Conservation (phyloP, 2,329 filamentous ascomycete genomes). For the Fusarium falciforme region DNA sequence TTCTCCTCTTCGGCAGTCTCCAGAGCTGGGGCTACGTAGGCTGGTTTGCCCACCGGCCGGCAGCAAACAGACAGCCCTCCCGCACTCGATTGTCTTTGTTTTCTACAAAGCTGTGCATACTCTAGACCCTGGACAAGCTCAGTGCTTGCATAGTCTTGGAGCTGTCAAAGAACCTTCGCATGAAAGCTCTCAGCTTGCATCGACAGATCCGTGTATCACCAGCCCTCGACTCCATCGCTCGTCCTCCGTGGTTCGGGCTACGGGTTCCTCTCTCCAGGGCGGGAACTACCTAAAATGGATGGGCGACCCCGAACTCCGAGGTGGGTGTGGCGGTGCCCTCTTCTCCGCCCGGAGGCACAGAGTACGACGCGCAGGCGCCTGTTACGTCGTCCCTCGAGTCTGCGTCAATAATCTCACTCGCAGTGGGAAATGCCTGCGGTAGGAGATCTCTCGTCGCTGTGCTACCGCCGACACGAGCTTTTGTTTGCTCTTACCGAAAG, state of each 20-base stretch:
- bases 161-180: background rate
- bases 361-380: slow-evolving; percentile 21
- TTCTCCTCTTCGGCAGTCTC: slow-evolving; percentile 8
- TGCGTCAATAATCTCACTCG: slow-evolving; percentile 16
- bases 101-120: background rate
- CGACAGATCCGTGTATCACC: background rate
- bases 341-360: background rate
- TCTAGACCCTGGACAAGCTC: background rate
- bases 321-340: slow-evolving; percentile 4
- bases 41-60: background rate
- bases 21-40: slow-evolving; percentile 15
- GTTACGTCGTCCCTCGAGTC: slow-evolving; percentile 3
- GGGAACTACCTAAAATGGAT: background rate
- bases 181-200: background rate
- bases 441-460: slow-evolving; percentile 5
- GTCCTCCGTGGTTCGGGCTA: background rate
- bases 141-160: background rate
- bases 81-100: background rate
- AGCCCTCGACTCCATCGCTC: background rate
- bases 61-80: background rate
- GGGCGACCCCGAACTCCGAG: slow-evolving; percentile 6
- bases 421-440: background rate
- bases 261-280: background rate
- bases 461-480: slow-evolving; percentile 28
- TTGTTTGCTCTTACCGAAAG: background rate